A percentile compares a stretch with the other conserved stretches of the same genome.
Evolutionary conservation across 2,329 filamentous ascomycete genomes (phyloP).

Genomic region (Salinomyces thailandicus): DNA sequence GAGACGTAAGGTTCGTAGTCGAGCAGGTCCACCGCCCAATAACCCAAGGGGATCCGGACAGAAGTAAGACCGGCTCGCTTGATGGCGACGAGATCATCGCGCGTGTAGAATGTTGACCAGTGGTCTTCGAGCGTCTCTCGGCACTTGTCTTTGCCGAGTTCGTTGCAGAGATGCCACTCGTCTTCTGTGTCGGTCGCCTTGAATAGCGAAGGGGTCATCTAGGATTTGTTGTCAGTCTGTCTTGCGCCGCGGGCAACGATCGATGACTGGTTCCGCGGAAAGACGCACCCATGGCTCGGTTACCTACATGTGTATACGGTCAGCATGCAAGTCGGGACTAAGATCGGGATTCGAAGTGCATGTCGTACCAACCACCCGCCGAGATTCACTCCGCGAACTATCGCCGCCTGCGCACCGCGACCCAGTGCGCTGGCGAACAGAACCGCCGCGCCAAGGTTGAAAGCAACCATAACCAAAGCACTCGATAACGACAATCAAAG

Average conservation of each 20-base stretch:
- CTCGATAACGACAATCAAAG: too few species aligned
- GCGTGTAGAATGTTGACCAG: slow-evolving; percentile 10
- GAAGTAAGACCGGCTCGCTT: slow-evolving; percentile 11
- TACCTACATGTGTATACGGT: slow-evolving; percentile 1
- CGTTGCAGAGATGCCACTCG: slow-evolving; percentile 18
- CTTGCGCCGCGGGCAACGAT: too few species aligned
- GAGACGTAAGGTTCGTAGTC: slow-evolving; percentile 15
- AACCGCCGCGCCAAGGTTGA: background rate
- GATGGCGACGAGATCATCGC: slow-evolving; percentile 15
- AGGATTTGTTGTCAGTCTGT: too few species aligned
- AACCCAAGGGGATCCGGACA: slow-evolving; percentile 18
- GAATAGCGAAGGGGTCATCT: slow-evolving; percentile 11
- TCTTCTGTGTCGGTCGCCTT: slow-evolving; percentile 11
- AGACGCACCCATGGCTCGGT: slow-evolving; percentile 12
- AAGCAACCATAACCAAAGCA: background rate
- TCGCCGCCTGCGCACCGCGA: slow-evolving; percentile 2
- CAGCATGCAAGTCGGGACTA: too few species aligned
- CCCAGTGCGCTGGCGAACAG: slow-evolving; percentile 3
- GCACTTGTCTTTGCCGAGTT: slow-evolving; percentile 14
- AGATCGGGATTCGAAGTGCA: too few species aligned
- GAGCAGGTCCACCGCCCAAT: slow-evolving; percentile 18
- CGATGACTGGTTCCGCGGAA: background rate
- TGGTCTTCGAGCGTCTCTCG: slow-evolving; percentile 11
- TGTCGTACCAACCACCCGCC: slow-evolving; percentile 16
- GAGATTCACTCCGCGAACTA: slow-evolving; percentile 16